A percentile compares a stretch with the other conserved stretches of the same genome.
Evolutionary conservation across 2,329 filamentous ascomycete genomes (phyloP).

Genomic region (Botryotinia calthae): DNA sequence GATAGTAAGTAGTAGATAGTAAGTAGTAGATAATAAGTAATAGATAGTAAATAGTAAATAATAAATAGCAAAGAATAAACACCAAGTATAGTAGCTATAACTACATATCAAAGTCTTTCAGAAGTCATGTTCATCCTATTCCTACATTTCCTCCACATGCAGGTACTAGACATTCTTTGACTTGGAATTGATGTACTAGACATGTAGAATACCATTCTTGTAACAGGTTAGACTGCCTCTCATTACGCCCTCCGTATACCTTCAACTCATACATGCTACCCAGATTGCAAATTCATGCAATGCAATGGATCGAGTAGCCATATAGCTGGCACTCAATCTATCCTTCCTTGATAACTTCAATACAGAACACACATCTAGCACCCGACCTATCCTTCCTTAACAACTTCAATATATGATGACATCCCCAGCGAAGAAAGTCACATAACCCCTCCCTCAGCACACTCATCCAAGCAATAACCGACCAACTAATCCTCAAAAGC

Average conservation of each 20-base stretch:
- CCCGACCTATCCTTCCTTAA: neutral
- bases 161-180: neutral
- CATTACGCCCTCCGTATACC: neutral
- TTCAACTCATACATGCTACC: neutral
- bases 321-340: neutral
- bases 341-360: neutral
- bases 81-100: no score
- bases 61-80: no score
- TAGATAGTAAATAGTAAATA: no score
- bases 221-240: neutral
- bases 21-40: no score
- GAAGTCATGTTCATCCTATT: neutral
- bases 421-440: neutral
- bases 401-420: neutral
- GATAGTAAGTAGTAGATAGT: no score
- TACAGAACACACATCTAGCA: neutral
- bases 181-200: neutral
- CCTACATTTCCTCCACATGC: neutral
- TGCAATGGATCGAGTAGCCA: neutral
- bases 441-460: slow-evolving; percentile 39
- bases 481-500: neutral
- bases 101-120: neutral
- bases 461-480: neutral
- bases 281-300: slow-evolving; percentile 12
- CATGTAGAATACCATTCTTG: neutral